Evolutionary conservation across 2,329 filamentous ascomycete genomes (phyloP).

Genomic region (Sarocladium oryzae): DNA sequence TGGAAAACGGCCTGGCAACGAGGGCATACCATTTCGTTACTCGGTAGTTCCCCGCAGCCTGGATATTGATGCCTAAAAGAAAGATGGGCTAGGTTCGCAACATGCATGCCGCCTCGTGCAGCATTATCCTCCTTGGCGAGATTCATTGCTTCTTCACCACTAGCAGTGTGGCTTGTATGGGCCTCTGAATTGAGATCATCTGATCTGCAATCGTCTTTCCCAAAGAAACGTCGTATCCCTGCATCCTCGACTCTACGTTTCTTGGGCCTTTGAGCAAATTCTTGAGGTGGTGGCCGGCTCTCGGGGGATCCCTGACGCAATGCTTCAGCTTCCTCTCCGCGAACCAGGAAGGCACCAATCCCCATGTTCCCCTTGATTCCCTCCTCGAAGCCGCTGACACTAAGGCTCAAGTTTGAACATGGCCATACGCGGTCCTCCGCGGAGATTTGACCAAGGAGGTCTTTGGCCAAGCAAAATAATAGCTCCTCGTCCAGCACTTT

Average conservation of each 20-base stretch:
- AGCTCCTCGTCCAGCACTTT: slow-evolving; percentile 64
- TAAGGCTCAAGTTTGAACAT: slow-evolving; percentile 82
- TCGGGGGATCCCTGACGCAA: slow-evolving; percentile 18
- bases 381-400: slow-evolving; percentile 89
- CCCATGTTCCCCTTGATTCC: slow-evolving; percentile 76
- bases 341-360: slow-evolving; percentile 80
- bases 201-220: slow-evolving; percentile 26
- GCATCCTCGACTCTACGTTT: slow-evolving; percentile 33
- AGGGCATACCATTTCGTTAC: slow-evolving; percentile 40
- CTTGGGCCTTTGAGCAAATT: slow-evolving; percentile 21
- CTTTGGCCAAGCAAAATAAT: slow-evolving; percentile 70
- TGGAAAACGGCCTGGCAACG: slow-evolving; percentile 60
- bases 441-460: slow-evolving; percentile 69
- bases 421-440: slow-evolving; percentile 80
- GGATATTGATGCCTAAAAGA: slow-evolving; percentile 13
- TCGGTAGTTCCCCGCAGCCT: neutral
- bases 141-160: slow-evolving; percentile 9
- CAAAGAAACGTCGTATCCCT: slow-evolving; percentile 54
- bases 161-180: slow-evolving; percentile 11
- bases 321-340: slow-evolving; percentile 57
- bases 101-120: neutral
- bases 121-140: neutral
- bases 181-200: slow-evolving; percentile 16
- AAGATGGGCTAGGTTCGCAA: slow-evolving; percentile 20
- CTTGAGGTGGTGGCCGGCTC: slow-evolving; percentile 15